Evolutionary conservation across 2,329 filamentous ascomycete genomes (phyloP).

Genomic region (Phoma sp.): DNA sequence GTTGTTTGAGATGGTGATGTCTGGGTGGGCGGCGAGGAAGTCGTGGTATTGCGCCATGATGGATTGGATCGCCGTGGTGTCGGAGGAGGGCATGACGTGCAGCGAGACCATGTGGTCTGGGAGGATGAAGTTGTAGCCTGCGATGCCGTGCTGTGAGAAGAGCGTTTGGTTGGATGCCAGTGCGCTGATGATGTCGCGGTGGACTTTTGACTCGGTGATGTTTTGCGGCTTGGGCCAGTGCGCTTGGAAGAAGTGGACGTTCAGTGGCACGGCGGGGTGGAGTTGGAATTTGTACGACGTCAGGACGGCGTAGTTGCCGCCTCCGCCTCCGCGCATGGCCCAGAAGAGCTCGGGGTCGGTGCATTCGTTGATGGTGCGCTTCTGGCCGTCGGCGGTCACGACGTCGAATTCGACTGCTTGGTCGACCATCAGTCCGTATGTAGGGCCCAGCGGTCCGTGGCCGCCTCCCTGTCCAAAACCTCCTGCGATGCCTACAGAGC

Average conservation of each 20-base stretch:
- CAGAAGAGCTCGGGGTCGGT: slow-evolving; percentile 46
- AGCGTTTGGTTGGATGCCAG: slow-evolving; percentile 41
- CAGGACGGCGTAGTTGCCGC: slow-evolving; percentile 47
- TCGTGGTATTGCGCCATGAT: slow-evolving; percentile 41
- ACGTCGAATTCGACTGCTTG: slow-evolving; percentile 48
- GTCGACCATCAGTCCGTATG: slow-evolving; percentile 52
- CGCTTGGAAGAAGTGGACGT: slow-evolving; percentile 47
- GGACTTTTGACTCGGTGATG: slow-evolving; percentile 41
- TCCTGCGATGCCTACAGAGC: slow-evolving; percentile 59
- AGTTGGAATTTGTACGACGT: slow-evolving; percentile 48
- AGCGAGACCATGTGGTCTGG: slow-evolving; percentile 42
- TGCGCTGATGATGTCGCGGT: slow-evolving; percentile 40
- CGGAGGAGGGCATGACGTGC: slow-evolving; percentile 39
- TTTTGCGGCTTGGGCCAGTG: slow-evolving; percentile 35
- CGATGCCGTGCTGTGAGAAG: slow-evolving; percentile 40
- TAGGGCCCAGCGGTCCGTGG: slow-evolving; percentile 61
- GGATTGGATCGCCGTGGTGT: slow-evolving; percentile 33
- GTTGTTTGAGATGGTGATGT: slow-evolving; percentile 41
- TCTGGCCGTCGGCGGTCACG: slow-evolving; percentile 41
- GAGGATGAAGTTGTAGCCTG: slow-evolving; percentile 47
- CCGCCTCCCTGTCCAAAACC: slow-evolving; percentile 59
- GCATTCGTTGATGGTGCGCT: slow-evolving; percentile 45
- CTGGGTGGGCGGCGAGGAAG: slow-evolving; percentile 43
- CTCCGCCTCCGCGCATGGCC: slow-evolving; percentile 49
- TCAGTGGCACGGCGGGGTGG: slow-evolving; percentile 43